phyloP scores from a whole-genome alignment of 1,139 yeast genomes.

The Sugiyamaella grinbergsii region DNA sequence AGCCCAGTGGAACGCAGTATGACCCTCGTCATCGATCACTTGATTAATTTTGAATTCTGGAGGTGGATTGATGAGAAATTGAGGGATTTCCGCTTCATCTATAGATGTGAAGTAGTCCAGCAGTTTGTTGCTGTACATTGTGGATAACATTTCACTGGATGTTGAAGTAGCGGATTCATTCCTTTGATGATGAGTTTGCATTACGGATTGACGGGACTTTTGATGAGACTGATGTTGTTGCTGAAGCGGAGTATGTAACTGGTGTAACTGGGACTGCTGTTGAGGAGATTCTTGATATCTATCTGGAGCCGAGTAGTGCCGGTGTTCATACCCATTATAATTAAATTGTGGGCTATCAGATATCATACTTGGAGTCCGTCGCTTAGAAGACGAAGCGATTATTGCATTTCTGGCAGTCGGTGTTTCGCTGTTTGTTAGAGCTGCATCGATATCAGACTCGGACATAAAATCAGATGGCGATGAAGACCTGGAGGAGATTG shows the following conservation, averaged over 20 bases:
- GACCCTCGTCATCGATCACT: slow-evolving; percentile 93
- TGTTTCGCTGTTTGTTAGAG: slow-evolving; percentile 21
- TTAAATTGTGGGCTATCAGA: slow-evolving; percentile 7
- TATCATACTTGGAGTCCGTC: slow-evolving; percentile 15
- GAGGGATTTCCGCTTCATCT: slow-evolving; percentile 59
- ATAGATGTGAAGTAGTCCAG: slow-evolving; percentile 58
- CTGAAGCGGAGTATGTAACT: not conserved
- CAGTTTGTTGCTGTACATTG: slow-evolving; percentile 49
- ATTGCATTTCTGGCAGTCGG: slow-evolving; percentile 14
- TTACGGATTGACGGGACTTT: not conserved
- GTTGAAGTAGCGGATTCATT: slow-evolving; percentile 26
- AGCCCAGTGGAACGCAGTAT: slow-evolving; percentile 97
- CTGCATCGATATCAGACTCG: slow-evolving; percentile 39
- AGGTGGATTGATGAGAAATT: slow-evolving; percentile 72
- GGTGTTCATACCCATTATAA: slow-evolving; percentile 10
- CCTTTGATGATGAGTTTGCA: slow-evolving; percentile 9
- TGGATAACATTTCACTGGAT: slow-evolving; percentile 41
- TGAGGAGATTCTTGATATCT: slow-evolving; percentile 10
- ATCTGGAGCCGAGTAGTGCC: slow-evolving; percentile 3
- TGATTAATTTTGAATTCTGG: slow-evolving; percentile 79
- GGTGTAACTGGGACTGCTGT: not conserved
- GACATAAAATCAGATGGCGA: slow-evolving; percentile 42
- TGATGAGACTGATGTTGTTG: slow-evolving; percentile 1
- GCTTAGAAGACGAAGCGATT: slow-evolving; percentile 4
- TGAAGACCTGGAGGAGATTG: slow-evolving; percentile 40